Evolutionary conservation across 2,329 filamentous ascomycete genomes (phyloP).

Genomic region (Ophiostoma tasmaniense): DNA sequence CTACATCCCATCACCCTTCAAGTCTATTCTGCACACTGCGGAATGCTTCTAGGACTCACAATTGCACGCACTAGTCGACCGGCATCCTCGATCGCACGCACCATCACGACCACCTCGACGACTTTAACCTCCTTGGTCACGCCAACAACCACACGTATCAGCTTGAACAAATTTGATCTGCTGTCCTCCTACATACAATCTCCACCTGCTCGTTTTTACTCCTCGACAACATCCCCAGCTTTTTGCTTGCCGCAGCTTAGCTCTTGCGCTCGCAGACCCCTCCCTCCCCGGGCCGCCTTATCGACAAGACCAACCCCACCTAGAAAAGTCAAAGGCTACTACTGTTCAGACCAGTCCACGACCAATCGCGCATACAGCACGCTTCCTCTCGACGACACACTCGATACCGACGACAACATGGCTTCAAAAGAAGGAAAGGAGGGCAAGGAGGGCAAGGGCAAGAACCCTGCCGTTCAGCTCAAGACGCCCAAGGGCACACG

Average conservation of each 20-base stretch:
- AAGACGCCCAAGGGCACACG: slow-evolving; percentile 75
- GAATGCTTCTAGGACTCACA: slow-evolving; percentile 15
- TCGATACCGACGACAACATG: slow-evolving; percentile 14
- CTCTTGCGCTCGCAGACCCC: slow-evolving; percentile 4
- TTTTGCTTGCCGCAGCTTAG: not conserved
- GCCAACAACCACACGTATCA: not conserved
- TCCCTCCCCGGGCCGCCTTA: not conserved
- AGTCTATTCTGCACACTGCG: slow-evolving; percentile 10
- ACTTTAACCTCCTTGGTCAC: not conserved
- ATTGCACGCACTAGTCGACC: slow-evolving; percentile 11
- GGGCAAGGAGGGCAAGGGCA: slow-evolving; percentile 16
- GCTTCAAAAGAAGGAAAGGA: slow-evolving; percentile 19
- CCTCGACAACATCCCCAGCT: not conserved
- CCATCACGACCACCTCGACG: slow-evolving; percentile 3
- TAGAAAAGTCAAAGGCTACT: not conserved
- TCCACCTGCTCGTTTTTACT: not conserved
- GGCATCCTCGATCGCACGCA: slow-evolving; percentile 8
- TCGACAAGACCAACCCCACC: slow-evolving; percentile 6
- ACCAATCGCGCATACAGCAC: not conserved
- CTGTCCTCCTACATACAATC: not conserved
- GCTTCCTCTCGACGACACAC: not conserved
- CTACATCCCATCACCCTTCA: not conserved
- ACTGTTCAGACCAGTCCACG: not conserved
- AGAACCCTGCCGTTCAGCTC: slow-evolving; percentile 34
- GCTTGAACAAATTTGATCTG: not conserved